Conservation (phyloP, 176 grass and related monocot genomes). For the Triticum dicoccoides region DNA sequence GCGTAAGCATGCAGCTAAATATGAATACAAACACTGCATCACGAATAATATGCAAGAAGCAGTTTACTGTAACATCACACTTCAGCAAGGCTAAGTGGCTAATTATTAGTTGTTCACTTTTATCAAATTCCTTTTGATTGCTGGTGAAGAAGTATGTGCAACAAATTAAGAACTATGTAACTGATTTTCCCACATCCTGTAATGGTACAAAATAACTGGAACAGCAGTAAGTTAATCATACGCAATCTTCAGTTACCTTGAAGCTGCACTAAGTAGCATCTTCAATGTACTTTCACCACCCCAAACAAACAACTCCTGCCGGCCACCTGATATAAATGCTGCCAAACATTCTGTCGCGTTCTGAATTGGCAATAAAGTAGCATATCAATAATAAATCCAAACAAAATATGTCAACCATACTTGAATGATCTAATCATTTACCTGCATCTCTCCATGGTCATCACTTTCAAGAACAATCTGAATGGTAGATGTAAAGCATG, state of each 20-base stretch:
- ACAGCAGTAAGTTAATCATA: neutral
- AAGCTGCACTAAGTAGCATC: slow-evolving; percentile 84
- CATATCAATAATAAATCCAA: slow-evolving; percentile 17
- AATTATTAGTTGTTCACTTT: neutral
- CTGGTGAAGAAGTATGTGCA: neutral
- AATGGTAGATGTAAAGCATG: slow-evolving; percentile 77
- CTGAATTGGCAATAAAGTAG: slow-evolving; percentile 48
- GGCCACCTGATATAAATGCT: slow-evolving; percentile 72
- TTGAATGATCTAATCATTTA: slow-evolving; percentile 27
- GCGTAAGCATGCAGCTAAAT: slow-evolving; percentile 15
- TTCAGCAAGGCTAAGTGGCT: neutral
- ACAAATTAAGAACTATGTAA: neutral
- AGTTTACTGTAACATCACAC: neutral
- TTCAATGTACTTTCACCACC: slow-evolving; percentile 66
- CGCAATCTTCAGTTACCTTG: slow-evolving; percentile 47
- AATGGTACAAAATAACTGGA: neutral
- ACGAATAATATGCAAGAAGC: slow-evolving; percentile 15
- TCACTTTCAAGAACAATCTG: slow-evolving; percentile 92
- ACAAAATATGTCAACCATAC: slow-evolving; percentile 26
- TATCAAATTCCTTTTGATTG: neutral
- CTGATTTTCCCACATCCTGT: neutral
- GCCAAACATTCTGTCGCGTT: slow-evolving; percentile 98
- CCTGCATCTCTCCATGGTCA: slow-evolving; percentile 97
- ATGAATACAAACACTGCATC: neutral
- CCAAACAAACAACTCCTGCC: slow-evolving; percentile 86